phyloP scores from a whole-genome alignment of 1,284 basidiomycete species.

The Flammula alnicola region DNA sequence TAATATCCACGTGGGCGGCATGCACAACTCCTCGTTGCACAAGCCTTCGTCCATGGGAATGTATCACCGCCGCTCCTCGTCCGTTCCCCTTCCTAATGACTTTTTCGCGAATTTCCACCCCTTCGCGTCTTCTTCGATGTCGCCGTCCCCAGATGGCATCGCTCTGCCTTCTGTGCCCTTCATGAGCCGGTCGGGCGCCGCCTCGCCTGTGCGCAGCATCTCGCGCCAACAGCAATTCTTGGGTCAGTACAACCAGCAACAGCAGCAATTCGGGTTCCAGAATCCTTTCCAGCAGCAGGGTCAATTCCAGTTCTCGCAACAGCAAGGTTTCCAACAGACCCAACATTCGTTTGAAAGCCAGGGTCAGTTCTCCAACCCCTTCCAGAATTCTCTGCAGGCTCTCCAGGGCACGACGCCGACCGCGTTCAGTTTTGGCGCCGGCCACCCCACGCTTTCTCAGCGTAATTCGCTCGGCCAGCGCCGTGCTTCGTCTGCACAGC shows the following conservation, averaged over 20 bases:
- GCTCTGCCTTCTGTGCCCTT: constrained; percentile 47
- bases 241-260: constrained; percentile 27
- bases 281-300: constrained; percentile 2
- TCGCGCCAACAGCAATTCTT: constrained; percentile 25
- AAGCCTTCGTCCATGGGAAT: constrained; percentile 3
- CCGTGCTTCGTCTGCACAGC: constrained; percentile 13
- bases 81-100: constrained; percentile 63
- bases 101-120: constrained; percentile 25
- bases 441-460: constrained; percentile 31
- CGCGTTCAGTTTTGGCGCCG: neutral
- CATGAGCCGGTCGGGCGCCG: constrained; percentile 36
- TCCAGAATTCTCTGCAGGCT: too few relatives aligned
- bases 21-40: neutral
- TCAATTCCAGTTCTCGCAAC: too few relatives aligned
- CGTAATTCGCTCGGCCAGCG: constrained; percentile 42
- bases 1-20: too few relatives aligned
- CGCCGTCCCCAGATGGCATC: constrained; percentile 38
- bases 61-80: constrained; percentile 61
- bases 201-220: constrained; percentile 49
- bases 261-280: constrained; percentile 30
- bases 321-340: too few relatives aligned
- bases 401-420: neutral
- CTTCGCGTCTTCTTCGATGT: too few relatives aligned
- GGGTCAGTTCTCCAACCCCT: constrained; percentile 4
- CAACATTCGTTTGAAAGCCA: too few relatives aligned